Conservation (phyloP, 2,329 filamentous ascomycete species). For the Fusarium albidum region DNA sequence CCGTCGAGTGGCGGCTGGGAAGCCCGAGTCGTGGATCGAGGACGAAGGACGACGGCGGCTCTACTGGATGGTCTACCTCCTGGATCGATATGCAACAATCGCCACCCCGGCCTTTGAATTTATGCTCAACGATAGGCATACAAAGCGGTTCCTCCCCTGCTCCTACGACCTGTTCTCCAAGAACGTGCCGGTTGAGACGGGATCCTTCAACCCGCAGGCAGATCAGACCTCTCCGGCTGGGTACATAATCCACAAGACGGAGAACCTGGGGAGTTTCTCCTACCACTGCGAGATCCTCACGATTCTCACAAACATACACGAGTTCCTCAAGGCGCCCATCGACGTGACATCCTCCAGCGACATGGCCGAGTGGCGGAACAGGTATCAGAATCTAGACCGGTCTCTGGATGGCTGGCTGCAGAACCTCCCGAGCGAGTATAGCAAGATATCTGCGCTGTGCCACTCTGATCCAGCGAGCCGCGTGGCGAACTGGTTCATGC, state of each 20-base stretch:
- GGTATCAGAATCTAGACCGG: slow-evolving; percentile 49
- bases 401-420: slow-evolving; percentile 53
- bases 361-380: slow-evolving; percentile 52
- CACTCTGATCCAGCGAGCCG: slow-evolving; percentile 55
- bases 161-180: slow-evolving; percentile 55
- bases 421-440: slow-evolving; percentile 53
- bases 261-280: slow-evolving; percentile 55
- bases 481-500: slow-evolving; percentile 57
- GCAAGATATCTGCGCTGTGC: slow-evolving; percentile 54
- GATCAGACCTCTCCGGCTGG: slow-evolving; percentile 37
- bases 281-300: slow-evolving; percentile 55
- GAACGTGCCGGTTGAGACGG: slow-evolving; percentile 53
- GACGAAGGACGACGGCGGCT: slow-evolving; percentile 53
- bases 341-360: slow-evolving; percentile 49
- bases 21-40: slow-evolving; percentile 54
- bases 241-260: slow-evolving; percentile 48
- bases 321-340: slow-evolving; percentile 51
- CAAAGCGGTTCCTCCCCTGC: slow-evolving; percentile 52
- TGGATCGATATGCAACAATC: slow-evolving; percentile 54
- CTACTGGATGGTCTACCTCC: slow-evolving; percentile 56
- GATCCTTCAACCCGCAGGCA: slow-evolving; percentile 39
- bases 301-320: slow-evolving; percentile 53
- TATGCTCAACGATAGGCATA: slow-evolving; percentile 49
- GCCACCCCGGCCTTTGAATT: slow-evolving; percentile 53
- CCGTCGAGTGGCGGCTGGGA: slow-evolving; percentile 45